A percentile compares a stretch with the other conserved stretches of the same genome.
These are phyloP conservation scores for Corniculantispora saksenae DNA, from an alignment of 2,329 filamentous ascomycete species.

Conservation along the genomic window DNA sequence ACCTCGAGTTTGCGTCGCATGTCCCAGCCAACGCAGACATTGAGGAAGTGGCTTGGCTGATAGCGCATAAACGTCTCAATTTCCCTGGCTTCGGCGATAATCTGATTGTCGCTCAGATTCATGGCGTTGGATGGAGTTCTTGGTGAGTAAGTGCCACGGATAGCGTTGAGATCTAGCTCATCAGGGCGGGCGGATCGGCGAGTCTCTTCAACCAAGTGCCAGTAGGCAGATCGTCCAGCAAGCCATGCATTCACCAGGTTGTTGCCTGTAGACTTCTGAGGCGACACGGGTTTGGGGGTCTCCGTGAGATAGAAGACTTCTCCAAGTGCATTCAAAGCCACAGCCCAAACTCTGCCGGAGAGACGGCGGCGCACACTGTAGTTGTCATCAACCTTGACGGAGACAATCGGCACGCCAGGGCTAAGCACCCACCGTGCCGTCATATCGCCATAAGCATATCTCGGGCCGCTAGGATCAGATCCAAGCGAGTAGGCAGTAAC, in stretches of 20 bases:
- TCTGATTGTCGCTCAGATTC: constrained; percentile 69
- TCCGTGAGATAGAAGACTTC: constrained; percentile 85
- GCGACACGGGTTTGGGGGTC: constrained; percentile 58
- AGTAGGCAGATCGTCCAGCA: constrained; percentile 74
- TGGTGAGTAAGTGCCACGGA: constrained; percentile 77
- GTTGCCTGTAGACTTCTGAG: constrained; percentile 53
- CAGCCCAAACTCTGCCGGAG: constrained; percentile 79
- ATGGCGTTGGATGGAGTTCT: constrained; percentile 74
- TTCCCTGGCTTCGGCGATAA: constrained; percentile 75
- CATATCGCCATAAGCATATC: constrained; percentile 72
- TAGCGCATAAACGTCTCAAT: constrained; percentile 75
- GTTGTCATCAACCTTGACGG: constrained; percentile 79
- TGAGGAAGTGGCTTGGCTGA: constrained; percentile 76
- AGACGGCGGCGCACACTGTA: constrained; percentile 72
- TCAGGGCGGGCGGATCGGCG: constrained; percentile 71
- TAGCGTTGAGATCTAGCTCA: constrained; percentile 67
- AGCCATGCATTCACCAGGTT: constrained; percentile 73
- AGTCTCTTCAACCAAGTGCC: constrained; percentile 79
- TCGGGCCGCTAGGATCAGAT: constrained; percentile 55
- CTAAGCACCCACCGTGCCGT: constrained; percentile 88
- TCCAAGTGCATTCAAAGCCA: constrained; percentile 88
- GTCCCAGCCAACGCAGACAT: constrained; percentile 82
- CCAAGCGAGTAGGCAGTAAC: constrained; percentile 81
- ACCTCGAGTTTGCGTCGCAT: constrained; percentile 85
- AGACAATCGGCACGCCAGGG: constrained; percentile 88